Base-by-base conservation (phyloP, 257 asterid species). In the Ophiorrhiza pumila region DNA sequence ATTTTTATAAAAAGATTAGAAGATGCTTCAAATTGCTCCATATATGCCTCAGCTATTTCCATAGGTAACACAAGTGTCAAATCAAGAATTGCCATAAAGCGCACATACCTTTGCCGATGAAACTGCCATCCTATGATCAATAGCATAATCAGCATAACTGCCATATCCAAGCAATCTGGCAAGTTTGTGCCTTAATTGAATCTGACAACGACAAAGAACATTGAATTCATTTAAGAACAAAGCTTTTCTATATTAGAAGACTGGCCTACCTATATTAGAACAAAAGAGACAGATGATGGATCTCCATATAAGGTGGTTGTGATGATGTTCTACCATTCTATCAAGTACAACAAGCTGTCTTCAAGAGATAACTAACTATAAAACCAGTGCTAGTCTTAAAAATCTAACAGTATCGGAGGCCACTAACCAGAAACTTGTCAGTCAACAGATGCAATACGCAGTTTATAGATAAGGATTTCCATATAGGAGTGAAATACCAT, bases 91-190 rank as follows among this genome's bases (percentile, higher is more conserved):
- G 52, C 70, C 27, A 65, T 74, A 53, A 72, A 74, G 58, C 61
- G 70, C 75, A 74, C 84, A 72, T 71, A 94, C 99, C 98, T 94
- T 94, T 9, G 89, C 43, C 5, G 96, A 88, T 49, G 97, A 87
- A 65, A 80, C 84, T 73, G 93, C 95, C 99, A 94, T 94, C 77
- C 99, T 86, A 65, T 20, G 77, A 74, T 83, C 80, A 32, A 78
- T 78, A 72, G 93, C 90, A 84, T 90, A 91, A 46, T 90, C 96
- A 29, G 97, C 98, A 86, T 83, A 94, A 77, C 83, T 91, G 42
- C 75, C 66, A 81, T 86, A 92, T 72, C 97, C 99, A 79, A 94
- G 99, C 85, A 94, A 84, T 80, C 98, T 87, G 76, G 98, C 95
- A 61, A 88, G 84, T 76, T 87, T 94, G 72, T 94, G 98, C 71